These are phyloP conservation scores for Capsicum rhomboideum DNA, from an alignment of 257 asterid genomes.

Conservation along the genomic window DNA sequence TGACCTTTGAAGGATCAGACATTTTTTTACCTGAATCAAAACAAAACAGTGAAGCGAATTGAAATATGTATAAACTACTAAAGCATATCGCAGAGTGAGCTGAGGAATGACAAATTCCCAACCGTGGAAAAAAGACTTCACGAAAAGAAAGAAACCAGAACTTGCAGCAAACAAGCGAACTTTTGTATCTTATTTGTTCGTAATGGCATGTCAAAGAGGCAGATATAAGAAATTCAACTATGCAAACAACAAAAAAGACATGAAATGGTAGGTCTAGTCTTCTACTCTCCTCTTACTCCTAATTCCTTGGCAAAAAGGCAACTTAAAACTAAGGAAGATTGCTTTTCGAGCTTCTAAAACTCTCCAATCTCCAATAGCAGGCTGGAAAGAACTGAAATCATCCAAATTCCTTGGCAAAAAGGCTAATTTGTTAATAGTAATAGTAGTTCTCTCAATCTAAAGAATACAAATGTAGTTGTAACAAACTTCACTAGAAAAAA, in stretches of 20 bases:
- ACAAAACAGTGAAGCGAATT: not conserved
- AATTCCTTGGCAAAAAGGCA: not conserved
- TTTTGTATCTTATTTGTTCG: not conserved
- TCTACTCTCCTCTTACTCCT: not conserved
- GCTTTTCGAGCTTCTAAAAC: not conserved
- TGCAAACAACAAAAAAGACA: not conserved
- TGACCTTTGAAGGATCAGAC: conserved; percentile 93
- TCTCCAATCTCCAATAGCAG: not conserved
- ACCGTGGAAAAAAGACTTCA: not conserved
- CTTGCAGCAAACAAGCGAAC: not conserved
- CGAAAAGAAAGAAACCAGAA: not conserved
- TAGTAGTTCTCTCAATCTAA: not conserved
- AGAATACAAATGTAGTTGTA: not conserved
- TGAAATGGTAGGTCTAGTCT: not conserved
- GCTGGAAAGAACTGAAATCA: not conserved
- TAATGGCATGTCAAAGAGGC: not conserved
- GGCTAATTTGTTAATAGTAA: not conserved
- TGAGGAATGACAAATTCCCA: not conserved
- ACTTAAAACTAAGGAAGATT: not conserved
- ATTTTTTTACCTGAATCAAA: conserved; percentile 38
- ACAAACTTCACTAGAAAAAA: not conserved
- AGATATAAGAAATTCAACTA: not conserved
- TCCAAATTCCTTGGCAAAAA: not conserved
- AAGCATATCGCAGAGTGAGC: not conserved
- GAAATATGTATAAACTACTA: not conserved